Percentiles rank a stretch among this genome's conserved stretches.
Conservation (phyloP, 805 yeast species). For the Scheffersomyces coipomensis region DNA sequence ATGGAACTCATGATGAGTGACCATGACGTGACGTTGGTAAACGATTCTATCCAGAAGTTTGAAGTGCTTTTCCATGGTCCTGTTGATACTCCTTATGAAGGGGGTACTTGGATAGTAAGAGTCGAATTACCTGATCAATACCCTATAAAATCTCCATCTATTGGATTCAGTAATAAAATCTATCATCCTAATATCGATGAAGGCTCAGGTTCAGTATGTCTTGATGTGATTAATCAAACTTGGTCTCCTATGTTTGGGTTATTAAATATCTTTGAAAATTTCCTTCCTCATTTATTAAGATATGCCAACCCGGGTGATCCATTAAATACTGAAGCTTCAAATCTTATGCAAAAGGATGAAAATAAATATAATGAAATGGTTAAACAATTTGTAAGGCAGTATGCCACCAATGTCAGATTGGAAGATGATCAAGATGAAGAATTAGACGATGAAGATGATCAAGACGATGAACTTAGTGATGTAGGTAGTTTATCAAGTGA, state of each 20-base stretch:
- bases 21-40: conserved; percentile 78
- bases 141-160: conserved; percentile 94
- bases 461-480: conserved; percentile 44
- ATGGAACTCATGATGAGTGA: conserved; percentile 96
- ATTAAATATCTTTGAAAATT: conserved; percentile 85
- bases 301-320: conserved; percentile 97
- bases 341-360: conserved; percentile 68
- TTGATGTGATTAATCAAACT: conserved; percentile 94
- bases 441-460: conserved; percentile 13
- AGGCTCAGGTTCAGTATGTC: conserved; percentile 85
- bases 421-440: conserved; percentile 32
- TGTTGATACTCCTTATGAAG: conserved; percentile 73
- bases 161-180: conserved; percentile 87
- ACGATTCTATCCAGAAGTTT: conserved; percentile 80
- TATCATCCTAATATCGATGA: conserved; percentile 96
- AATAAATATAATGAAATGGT: conserved; percentile 67
- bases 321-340: conserved; percentile 85
- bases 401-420: conserved; percentile 38
- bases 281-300: conserved; percentile 84
- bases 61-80: conserved; percentile 87
- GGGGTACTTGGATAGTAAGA: conserved; percentile 86
- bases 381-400: conserved; percentile 67
- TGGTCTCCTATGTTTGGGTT: conserved; percentile 98
- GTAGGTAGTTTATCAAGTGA: conserved; percentile 52
- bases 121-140: conserved; percentile 94